phyloP scores from a whole-genome alignment of 1,139 yeast genomes.

The Lodderomyces metapsilosis region DNA sequence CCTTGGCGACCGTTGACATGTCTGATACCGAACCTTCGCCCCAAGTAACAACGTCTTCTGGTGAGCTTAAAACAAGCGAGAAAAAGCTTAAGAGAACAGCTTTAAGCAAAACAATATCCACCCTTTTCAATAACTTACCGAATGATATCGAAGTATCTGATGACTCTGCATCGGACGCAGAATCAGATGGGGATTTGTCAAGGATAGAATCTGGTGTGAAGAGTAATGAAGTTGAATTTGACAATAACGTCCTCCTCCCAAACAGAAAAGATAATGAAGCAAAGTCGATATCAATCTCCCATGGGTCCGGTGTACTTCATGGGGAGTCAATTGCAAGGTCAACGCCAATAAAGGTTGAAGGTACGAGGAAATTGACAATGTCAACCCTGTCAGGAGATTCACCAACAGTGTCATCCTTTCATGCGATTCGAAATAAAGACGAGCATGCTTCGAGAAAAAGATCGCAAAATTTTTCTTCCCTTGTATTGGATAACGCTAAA shows the following conservation, averaged over 20 bases:
- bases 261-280: not conserved
- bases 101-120: conserved; percentile 25
- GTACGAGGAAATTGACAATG: conserved; percentile 12
- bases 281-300: conserved; percentile 1
- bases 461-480: conserved; percentile 33
- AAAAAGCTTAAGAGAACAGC: conserved; percentile 5
- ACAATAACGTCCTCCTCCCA: not conserved
- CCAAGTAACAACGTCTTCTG: not conserved
- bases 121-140: conserved; percentile 47
- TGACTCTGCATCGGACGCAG: conserved; percentile 47
- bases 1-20: conserved; percentile 25
- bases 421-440: conserved; percentile 27
- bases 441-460: conserved; percentile 24
- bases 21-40: conserved; percentile 5
- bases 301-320: conserved; percentile 19
- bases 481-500: conserved; percentile 41
- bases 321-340: conserved; percentile 31
- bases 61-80: not conserved
- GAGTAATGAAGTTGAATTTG: not conserved
- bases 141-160: conserved; percentile 50
- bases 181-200: conserved; percentile 22
- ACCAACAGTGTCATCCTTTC: conserved; percentile 45
- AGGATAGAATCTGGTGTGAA: not conserved
- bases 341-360: conserved; percentile 30
- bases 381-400: conserved; percentile 15